Conservation (phyloP, 2,329 filamentous ascomycete genomes). For the Penicillium expansum region DNA sequence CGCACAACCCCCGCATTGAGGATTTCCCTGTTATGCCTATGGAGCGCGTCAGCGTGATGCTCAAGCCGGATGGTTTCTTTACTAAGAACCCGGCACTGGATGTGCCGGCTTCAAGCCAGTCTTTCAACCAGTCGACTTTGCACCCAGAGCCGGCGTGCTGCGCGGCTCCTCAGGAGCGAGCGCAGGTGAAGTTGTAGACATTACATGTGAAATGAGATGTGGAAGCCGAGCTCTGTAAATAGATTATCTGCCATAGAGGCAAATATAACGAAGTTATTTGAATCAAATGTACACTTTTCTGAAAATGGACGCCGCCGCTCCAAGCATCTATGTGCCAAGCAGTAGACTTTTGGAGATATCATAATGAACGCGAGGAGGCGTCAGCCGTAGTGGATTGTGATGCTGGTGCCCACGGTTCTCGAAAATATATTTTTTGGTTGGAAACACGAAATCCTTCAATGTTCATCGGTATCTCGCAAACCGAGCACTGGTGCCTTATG, state of each 20-base stretch:
- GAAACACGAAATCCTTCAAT: too few species aligned
- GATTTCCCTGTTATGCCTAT: slow-evolving; percentile 68
- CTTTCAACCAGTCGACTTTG: slow-evolving; percentile 40
- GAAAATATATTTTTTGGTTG: too few species aligned
- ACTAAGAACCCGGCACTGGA: slow-evolving; percentile 51
- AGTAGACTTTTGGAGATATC: background rate
- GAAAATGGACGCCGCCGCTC: background rate
- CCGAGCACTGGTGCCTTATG: background rate
- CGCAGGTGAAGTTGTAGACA: slow-evolving; percentile 28
- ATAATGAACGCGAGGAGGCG: background rate
- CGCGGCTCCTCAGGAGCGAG: slow-evolving; percentile 23
- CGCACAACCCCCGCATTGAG: slow-evolving; percentile 62
- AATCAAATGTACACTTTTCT: background rate
- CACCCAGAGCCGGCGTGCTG: slow-evolving; percentile 30
- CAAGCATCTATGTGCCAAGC: background rate
- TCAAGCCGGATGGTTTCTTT: slow-evolving; percentile 53
- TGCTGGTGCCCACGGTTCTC: too few species aligned
- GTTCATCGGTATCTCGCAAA: too few species aligned
- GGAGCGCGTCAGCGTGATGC: slow-evolving; percentile 50
- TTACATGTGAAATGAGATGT: background rate
- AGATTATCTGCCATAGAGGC: too few species aligned
- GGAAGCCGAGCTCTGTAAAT: background rate
- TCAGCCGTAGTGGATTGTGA: too few species aligned
- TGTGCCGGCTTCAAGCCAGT: slow-evolving; percentile 42
- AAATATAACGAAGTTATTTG: background rate